Evolutionary conservation across 1,139 yeast genomes (phyloP).

Genomic region (Sugiyamaella grinbergsii): DNA sequence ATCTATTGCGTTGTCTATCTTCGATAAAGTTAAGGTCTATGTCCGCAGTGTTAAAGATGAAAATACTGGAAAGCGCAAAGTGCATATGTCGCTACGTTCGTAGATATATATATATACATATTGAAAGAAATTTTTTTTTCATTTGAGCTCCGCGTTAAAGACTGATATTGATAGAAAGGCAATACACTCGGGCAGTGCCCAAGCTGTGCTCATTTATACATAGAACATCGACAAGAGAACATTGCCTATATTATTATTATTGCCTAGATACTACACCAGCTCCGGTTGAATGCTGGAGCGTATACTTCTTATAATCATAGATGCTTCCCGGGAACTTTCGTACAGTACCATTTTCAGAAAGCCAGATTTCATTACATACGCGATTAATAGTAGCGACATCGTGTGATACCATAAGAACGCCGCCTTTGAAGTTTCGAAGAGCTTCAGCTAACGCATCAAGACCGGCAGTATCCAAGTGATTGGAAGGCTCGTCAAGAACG

Average conservation of each 20-base stretch:
- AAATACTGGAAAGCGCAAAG: constrained; percentile 89
- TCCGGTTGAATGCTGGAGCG: constrained; percentile 71
- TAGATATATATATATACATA: not conserved
- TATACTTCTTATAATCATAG: constrained; percentile 86
- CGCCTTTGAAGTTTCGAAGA: constrained; percentile 84
- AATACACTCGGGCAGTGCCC: constrained; percentile 1
- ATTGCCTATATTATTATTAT: constrained; percentile 38
- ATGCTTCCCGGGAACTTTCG: constrained; percentile 80
- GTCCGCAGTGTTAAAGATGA: constrained; percentile 84
- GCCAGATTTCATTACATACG: constrained; percentile 95
- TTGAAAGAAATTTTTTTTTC: constrained; percentile 1
- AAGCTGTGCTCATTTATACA: too few relatives aligned
- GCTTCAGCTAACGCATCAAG: constrained; percentile 94
- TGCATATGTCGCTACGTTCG: constrained; percentile 55
- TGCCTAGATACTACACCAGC: constrained; percentile 91
- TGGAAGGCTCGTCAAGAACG: constrained; percentile 96
- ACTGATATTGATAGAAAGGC: too few relatives aligned
- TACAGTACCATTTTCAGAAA: constrained; percentile 82
- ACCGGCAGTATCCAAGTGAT: constrained; percentile 98
- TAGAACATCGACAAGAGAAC: too few relatives aligned
- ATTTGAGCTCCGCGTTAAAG: too few relatives aligned
- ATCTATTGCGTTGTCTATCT: constrained; percentile 58
- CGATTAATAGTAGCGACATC: constrained; percentile 87
- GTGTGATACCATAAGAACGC: constrained; percentile 96
- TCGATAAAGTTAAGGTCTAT: constrained; percentile 81